Conservation (phyloP, 140 eudicot genomes). For the Ambrosia hybrid region DNA sequence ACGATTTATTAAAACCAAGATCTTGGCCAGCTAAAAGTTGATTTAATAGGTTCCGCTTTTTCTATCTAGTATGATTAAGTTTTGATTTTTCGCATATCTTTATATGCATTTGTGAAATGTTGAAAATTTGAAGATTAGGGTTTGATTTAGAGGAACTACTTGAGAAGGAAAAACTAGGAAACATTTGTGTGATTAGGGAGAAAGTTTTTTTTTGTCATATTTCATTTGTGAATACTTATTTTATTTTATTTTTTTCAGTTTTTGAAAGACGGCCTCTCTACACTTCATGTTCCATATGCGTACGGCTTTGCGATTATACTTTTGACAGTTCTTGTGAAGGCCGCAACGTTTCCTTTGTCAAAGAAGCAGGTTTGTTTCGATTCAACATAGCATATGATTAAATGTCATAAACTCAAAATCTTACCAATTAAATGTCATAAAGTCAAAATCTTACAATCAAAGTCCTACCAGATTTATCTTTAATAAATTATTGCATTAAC, state of each 20-base stretch:
- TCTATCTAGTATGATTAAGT: background rate
- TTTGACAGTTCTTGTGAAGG: conserved; percentile 82
- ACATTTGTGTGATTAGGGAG: background rate
- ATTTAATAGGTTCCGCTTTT: background rate
- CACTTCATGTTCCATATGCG: conserved; percentile 77
- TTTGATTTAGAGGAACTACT: conserved; percentile 7
- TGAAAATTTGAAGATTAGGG: background rate
- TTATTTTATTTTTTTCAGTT: conserved; percentile 51
- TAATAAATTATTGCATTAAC: background rate
- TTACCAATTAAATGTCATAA: background rate
- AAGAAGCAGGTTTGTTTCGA: conserved; percentile 73
- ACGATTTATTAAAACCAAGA: too few species aligned
- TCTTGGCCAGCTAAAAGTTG: background rate
- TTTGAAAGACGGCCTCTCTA: conserved; percentile 80
- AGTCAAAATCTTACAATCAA: too few species aligned
- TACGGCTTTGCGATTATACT: conserved; percentile 91
- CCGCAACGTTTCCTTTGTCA: conserved; percentile 88
- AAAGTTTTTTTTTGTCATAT: background rate
- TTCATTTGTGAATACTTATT: conserved; percentile 10
- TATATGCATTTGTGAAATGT: background rate
- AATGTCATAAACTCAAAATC: background rate
- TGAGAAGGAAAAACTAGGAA: background rate
- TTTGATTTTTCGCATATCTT: background rate
- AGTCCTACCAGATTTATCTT: background rate
- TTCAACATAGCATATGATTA: conserved; percentile 5